Evolutionary conservation across 768 basidiomycete species (phyloP).

Genomic region (Scleroderma bovista): DNA sequence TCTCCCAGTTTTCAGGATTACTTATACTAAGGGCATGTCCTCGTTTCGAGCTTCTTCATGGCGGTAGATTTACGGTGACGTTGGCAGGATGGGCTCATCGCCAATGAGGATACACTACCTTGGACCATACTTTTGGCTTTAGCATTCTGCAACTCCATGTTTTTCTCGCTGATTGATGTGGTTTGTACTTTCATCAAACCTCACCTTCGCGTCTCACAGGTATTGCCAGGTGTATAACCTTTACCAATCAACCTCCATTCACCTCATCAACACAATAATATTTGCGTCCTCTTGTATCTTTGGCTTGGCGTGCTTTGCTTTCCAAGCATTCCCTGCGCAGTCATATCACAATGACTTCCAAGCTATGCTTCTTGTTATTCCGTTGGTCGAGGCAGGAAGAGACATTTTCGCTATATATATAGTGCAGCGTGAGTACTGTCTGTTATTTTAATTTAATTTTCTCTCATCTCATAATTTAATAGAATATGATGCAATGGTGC

Average conservation of each 20-base stretch:
- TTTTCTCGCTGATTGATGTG: conserved; percentile 18
- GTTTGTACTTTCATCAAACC: conserved; percentile 11
- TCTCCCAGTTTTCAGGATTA: conserved; percentile 27
- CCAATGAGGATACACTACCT: conserved; percentile 1
- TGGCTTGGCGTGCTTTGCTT: conserved; percentile 11
- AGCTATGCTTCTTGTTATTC: conserved; percentile 6
- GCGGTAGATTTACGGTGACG: conserved; percentile 2
- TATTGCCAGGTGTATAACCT: conserved; percentile 18
- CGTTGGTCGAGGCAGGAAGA: conserved; percentile 14
- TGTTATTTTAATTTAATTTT: background rate
- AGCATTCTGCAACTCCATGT: conserved; percentile 17
- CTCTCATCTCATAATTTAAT: background rate
- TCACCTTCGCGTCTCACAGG: background rate
- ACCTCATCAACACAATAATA: conserved; percentile 19
- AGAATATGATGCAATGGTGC: conserved; percentile 28
- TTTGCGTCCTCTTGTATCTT: conserved; percentile 19
- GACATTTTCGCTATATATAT: conserved; percentile 14
- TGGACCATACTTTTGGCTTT: conserved; percentile 12
- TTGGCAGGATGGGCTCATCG: conserved; percentile 16
- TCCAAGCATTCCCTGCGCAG: conserved; percentile 6
- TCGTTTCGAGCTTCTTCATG: background rate
- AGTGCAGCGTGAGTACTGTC: conserved; percentile 20
- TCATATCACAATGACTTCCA: conserved; percentile 4
- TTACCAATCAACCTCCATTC: conserved; percentile 11
- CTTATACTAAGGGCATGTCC: conserved; percentile 23